Conservation (phyloP, 805 yeast genomes). For the Myxozyma monticola region DNA sequence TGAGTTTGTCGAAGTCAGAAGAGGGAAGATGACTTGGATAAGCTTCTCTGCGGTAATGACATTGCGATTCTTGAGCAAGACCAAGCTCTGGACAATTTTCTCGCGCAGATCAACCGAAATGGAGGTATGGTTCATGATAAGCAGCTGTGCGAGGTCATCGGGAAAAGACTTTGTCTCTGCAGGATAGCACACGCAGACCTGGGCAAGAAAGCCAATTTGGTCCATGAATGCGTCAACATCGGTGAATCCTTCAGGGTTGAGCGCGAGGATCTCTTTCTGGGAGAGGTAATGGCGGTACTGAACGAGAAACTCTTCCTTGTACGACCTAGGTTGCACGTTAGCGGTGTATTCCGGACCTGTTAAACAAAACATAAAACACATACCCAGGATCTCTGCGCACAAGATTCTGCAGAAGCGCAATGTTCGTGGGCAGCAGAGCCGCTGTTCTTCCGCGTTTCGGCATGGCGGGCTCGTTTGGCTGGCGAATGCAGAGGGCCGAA, state of each 20-base stretch:
- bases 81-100: slow-evolving; percentile 83
- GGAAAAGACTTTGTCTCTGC: slow-evolving; percentile 85
- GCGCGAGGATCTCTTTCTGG: slow-evolving; percentile 77
- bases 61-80: slow-evolving; percentile 85
- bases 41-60: slow-evolving; percentile 75
- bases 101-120: slow-evolving; percentile 84
- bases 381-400: slow-evolving; percentile 86
- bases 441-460: slow-evolving; percentile 90
- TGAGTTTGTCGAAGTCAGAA: slow-evolving; percentile 66
- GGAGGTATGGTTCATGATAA: slow-evolving; percentile 74
- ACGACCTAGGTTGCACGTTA: slow-evolving; percentile 48
- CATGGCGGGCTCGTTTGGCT: slow-evolving; percentile 51
- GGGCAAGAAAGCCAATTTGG: slow-evolving; percentile 84
- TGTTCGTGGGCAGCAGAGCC: slow-evolving; percentile 77
- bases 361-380: neutral
- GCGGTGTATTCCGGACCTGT: neutral
- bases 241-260: slow-evolving; percentile 62
- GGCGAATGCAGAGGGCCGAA: too few species aligned
- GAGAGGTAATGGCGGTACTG: slow-evolving; percentile 94
- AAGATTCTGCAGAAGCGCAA: slow-evolving; percentile 85
- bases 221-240: slow-evolving; percentile 73
- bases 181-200: slow-evolving; percentile 88
- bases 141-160: slow-evolving; percentile 66
- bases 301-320: slow-evolving; percentile 88
- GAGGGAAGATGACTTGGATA: slow-evolving; percentile 85